Conservation (phyloP, 2,329 filamentous ascomycete genomes). For the Colletotrichum shisoi region DNA sequence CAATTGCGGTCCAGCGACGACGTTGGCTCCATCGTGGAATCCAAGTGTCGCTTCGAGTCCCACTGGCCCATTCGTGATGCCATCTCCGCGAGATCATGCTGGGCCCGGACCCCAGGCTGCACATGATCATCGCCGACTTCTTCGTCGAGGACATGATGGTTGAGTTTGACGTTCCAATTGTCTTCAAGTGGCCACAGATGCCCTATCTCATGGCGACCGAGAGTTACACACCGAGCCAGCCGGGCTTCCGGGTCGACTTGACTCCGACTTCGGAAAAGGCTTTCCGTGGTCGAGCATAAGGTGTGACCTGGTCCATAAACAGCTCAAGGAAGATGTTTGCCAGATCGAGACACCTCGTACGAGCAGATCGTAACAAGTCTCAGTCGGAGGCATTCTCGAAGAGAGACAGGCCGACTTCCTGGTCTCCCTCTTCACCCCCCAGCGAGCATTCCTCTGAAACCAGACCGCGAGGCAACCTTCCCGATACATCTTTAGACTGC, state of each 20-base stretch:
- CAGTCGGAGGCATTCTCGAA: conserved; percentile 44
- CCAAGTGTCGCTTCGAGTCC: conserved; percentile 51
- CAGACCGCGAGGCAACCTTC: conserved; percentile 23
- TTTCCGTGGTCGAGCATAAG: conserved; percentile 48
- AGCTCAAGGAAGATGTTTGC: not conserved
- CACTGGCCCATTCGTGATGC: conserved; percentile 48
- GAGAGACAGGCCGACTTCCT: conserved; percentile 46
- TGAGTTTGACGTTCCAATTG: conserved; percentile 51
- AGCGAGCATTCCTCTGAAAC: conserved; percentile 52
- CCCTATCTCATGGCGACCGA: conserved; percentile 50
- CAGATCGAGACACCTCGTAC: not conserved
- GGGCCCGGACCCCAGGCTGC: conserved; percentile 43
- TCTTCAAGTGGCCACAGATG: conserved; percentile 54
- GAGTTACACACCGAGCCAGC: conserved; percentile 53
- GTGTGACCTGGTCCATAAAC: conserved; percentile 16
- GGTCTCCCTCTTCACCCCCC: conserved; percentile 52
- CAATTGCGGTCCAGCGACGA: conserved; percentile 13
- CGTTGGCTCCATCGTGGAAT: conserved; percentile 43
- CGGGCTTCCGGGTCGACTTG: conserved; percentile 52
- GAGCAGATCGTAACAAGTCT: not conserved
- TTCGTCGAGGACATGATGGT: conserved; percentile 53
- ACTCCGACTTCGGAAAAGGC: conserved; percentile 52
- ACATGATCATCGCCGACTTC: conserved; percentile 55
- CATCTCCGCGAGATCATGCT: conserved; percentile 42
- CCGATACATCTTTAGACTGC: conserved; percentile 57